Conservation (phyloP, 1,284 basidiomycete genomes). For the Naganishia cerealis region DNA sequence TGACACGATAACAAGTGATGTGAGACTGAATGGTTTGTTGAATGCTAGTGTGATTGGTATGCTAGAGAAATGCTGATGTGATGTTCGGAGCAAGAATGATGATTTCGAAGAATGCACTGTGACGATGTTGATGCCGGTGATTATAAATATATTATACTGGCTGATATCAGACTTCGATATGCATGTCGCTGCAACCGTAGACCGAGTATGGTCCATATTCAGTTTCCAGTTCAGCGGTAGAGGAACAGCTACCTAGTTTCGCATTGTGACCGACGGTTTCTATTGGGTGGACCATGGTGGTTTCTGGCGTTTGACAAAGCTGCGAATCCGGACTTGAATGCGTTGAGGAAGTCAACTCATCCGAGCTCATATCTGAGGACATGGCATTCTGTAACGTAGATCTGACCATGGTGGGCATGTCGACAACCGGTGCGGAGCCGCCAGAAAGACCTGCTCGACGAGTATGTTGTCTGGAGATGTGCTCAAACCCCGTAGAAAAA, state of each 20-base stretch:
- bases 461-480: constrained; percentile 16
- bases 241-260: constrained; percentile 5
- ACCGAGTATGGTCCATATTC: constrained; percentile 18
- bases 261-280: background rate
- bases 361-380: constrained; percentile 10
- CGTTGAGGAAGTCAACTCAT: constrained; percentile 18
- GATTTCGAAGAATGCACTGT: background rate
- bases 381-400: constrained; percentile 7
- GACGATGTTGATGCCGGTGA: background rate
- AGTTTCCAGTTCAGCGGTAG: constrained; percentile 1
- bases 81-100: background rate
- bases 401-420: constrained; percentile 4
- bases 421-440: constrained; percentile 9
- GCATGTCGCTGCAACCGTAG: constrained; percentile 22
- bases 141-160: background rate
- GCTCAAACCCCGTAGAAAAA: constrained; percentile 22
- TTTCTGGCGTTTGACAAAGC: constrained; percentile 29
- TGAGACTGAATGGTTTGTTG: background rate
- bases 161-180: constrained; percentile 3
- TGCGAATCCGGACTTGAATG: constrained; percentile 33
- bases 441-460: constrained; percentile 26
- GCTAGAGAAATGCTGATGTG: background rate
- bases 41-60: background rate
- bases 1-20: background rate
- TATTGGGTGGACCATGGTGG: constrained; percentile 16